Percentiles rank a stretch among this genome's conserved stretches.
These are phyloP conservation scores for Beauveria medogensis DNA, from an alignment of 2,329 filamentous ascomycete species.

Conservation along the genomic window DNA sequence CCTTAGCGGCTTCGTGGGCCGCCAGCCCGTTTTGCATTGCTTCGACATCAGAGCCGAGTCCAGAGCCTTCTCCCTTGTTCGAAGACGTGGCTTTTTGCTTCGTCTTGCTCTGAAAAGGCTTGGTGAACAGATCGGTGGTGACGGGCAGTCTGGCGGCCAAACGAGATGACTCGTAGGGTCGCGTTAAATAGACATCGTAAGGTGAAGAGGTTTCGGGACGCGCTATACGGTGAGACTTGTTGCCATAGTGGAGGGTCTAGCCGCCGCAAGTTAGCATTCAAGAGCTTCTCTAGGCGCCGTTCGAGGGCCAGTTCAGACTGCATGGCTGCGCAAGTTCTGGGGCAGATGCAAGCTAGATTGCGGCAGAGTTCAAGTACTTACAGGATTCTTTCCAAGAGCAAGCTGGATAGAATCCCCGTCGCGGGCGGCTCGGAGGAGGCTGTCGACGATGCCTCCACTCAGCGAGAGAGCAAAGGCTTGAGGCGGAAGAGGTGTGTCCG, in stretches of 20 bases:
- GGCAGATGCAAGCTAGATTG: not conserved
- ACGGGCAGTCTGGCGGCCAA: constrained; percentile 41
- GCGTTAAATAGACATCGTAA: constrained; percentile 50
- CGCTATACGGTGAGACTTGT: constrained; percentile 39
- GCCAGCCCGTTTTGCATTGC: constrained; percentile 36
- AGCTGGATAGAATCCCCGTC: constrained; percentile 49
- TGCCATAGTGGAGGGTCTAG: constrained; percentile 48
- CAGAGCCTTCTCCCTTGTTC: constrained; percentile 30
- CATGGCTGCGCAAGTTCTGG: not conserved
- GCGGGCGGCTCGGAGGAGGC: constrained; percentile 53
- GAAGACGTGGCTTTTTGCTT: constrained; percentile 24
- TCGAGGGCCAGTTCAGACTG: not conserved
- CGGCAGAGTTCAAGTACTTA: constrained; percentile 34
- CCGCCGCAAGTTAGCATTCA: constrained; percentile 1
- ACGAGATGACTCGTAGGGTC: constrained; percentile 38
- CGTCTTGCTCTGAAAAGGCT: constrained; percentile 24
- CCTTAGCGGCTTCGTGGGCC: constrained; percentile 27
- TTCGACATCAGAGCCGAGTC: constrained; percentile 41
- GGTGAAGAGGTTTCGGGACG: constrained; percentile 36
- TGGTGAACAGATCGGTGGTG: constrained; percentile 43
- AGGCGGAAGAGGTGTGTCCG: constrained; percentile 36
- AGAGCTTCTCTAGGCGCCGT: not conserved
- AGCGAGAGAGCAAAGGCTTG: constrained; percentile 53
- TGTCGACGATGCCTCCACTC: constrained; percentile 49
- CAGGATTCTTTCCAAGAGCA: constrained; percentile 48